Base-by-base conservation (phyloP, 257 asterid genomes). In the Salvia hispanica region DNA sequence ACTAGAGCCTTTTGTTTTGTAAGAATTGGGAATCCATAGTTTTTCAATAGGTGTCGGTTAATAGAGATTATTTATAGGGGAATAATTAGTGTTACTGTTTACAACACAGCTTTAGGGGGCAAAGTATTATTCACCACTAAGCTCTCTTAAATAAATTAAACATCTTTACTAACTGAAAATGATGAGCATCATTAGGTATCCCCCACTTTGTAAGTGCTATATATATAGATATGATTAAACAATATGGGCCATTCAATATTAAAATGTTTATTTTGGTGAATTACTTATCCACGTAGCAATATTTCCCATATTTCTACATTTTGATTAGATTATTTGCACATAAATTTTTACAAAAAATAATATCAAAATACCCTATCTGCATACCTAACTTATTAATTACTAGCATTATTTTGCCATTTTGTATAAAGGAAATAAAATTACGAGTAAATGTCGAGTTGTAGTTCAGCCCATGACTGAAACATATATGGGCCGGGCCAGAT, bases 91-190 rank as follows among this genome's bases (percentile, higher is more conserved):
- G 42, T 7, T 45, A 28, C 15, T 62, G 44, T 15, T 28, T 1
- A 62, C 39, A 2, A 4, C 56, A 45, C 21, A 55, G 43, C 64
- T 42, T 67, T 67, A 13, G 34, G 62, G 46, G 64, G 9, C 43
- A 67, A 43, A 55, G 62, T 55, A 55, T 43, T 42, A 67, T 55
- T 67, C 72, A 55, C 45, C 63, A 67, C 21, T 63, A 25, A 51
- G 15, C 34, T 36, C 51, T 16, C 36, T 60, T 40, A 6, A 28
- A 28, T 55, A 55, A 28, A 25, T 55, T 28, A 55, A 55, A 28
- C 3, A 25, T 11, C 16, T 55, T 54, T 55, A 11, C 21, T 9
- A 12, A 56, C 42, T 31, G 7, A 28, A 56, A 31, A 56, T 56
- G 42, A 11, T 56, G 42, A 55, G 42, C 9, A 55, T 54, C 60